Base-by-base conservation (phyloP, 495 filamentous ascomycete genomes). In the Penicillium riverlandense region DNA sequence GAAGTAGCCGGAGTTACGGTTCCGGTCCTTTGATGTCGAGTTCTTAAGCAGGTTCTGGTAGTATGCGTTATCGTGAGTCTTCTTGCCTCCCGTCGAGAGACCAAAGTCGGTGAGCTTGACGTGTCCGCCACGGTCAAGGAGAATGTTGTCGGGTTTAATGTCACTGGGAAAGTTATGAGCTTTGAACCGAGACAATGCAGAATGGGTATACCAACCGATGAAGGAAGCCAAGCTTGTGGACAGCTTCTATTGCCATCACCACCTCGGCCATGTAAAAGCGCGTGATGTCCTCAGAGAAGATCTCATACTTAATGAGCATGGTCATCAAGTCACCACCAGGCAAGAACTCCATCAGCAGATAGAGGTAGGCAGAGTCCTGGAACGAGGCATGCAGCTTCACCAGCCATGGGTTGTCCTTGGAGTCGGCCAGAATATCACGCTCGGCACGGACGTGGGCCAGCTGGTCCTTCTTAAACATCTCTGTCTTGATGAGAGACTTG, bases 381-480 rank as follows among this genome's bases (percentile, higher is more conserved):
- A 97, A 99, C 7, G 92, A 96, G 12, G 91, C 96, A 64, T 87
- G 91, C 47, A 99, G 76, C 73, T 96, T 97, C 52, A 99, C 92
- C 12, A 99, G 83, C 92, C 92, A 99, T 11, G 91, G 91, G 65
- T 91, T 96, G 71, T 99, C 92, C 65, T 74, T 74, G 7, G 92
- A 95, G 59, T 97, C 94, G 28, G 92, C 94, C 33, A 99, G 71
- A 52, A 99, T 96, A 62, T 99, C 92, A 72, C 92, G 81, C 71
- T 99, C 92, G 11, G 92, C 87, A 46, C 95, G 90, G 40, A 99
- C 92, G 69, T 99, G 92, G n/a, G 92, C 92, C 45, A 99, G 70
- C 64, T 99, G 92, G 57, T 99, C 94, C 71, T 95, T 96, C 74
- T 96, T 97, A 72, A 95, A 96, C 92, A 99, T 99, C 65, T 99